Percentiles rank a stretch among this genome's conserved stretches.
These are phyloP conservation scores for Fusarium tuaranense DNA, from an alignment of 2,329 filamentous ascomycete genomes.

Conservation along the genomic window DNA sequence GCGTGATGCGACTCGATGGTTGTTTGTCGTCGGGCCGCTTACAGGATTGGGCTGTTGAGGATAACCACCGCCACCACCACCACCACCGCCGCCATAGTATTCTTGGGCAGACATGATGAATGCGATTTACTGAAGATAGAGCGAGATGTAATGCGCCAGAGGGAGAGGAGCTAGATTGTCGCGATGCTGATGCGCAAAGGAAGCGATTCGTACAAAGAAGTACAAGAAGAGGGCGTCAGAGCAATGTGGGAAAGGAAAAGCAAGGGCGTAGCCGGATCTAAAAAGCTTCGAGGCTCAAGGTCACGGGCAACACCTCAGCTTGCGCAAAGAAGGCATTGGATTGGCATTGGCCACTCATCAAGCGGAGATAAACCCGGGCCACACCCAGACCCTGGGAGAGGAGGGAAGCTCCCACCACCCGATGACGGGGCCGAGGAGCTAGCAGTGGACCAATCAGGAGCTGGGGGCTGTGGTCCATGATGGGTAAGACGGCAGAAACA, in stretches of 20 bases:
- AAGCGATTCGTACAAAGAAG: background rate
- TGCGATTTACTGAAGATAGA: background rate
- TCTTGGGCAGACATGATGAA: slow-evolving; percentile 55
- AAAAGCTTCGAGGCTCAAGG: background rate
- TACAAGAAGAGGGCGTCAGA: background rate
- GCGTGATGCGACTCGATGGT: slow-evolving; percentile 14
- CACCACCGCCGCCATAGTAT: slow-evolving; percentile 51
- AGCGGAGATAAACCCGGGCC: background rate
- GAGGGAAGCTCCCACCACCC: background rate
- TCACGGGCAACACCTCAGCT: background rate
- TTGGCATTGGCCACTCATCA: background rate
- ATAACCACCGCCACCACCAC: slow-evolving; percentile 44
- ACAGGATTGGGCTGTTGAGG: slow-evolving; percentile 56
- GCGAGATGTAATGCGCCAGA: background rate
- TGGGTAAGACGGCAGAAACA: slow-evolving; percentile 25
- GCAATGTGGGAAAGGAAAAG: background rate
- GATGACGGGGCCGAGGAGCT: background rate
- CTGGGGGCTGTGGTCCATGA: slow-evolving; percentile 6
- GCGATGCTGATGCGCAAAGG: background rate
- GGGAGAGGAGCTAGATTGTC: background rate
- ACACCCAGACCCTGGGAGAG: background rate
- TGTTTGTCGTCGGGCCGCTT: slow-evolving; percentile 36
- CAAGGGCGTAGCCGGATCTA: background rate
- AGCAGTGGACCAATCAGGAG: slow-evolving; percentile 15
- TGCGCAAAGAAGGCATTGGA: background rate